Evolutionary conservation across 345 rosid species (phyloP).

Genomic region (Turritis glabra): DNA sequence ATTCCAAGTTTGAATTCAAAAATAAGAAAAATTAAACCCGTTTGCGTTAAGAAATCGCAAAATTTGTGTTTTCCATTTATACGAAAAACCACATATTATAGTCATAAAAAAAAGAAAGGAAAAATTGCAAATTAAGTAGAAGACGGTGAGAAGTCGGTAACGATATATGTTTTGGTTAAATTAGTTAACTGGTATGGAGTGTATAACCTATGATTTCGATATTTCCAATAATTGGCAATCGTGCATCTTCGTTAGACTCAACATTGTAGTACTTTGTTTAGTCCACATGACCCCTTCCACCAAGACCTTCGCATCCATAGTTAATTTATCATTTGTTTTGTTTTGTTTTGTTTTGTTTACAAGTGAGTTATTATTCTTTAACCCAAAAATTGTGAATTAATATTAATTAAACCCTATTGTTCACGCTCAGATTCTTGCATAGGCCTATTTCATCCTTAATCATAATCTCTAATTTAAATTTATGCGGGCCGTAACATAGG

Average conservation of each 20-base stretch:
- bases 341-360: not conserved
- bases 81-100: not conserved
- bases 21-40: not conserved
- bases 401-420: not conserved
- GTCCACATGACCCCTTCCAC: slow-evolving; percentile 8
- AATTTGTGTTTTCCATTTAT: not conserved
- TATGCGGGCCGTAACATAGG: not conserved
- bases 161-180: not conserved
- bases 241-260: slow-evolving; percentile 19
- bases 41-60: not conserved
- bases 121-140: not conserved
- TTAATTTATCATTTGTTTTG: no score
- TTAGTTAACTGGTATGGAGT: not conserved
- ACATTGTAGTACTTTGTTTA: not conserved
- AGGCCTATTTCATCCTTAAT: not conserved
- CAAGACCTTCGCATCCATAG: not conserved
- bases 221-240: slow-evolving; percentile 1
- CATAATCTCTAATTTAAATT: not conserved
- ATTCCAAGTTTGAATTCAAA: not conserved
- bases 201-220: slow-evolving; percentile 17
- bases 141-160: not conserved
- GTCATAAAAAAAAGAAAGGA: not conserved
- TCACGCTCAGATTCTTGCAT: not conserved
- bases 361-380: not conserved
- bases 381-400: not conserved